phyloP scores from a whole-genome alignment of 2,329 filamentous ascomycete genomes.

The Tolypocladium sp. region DNA sequence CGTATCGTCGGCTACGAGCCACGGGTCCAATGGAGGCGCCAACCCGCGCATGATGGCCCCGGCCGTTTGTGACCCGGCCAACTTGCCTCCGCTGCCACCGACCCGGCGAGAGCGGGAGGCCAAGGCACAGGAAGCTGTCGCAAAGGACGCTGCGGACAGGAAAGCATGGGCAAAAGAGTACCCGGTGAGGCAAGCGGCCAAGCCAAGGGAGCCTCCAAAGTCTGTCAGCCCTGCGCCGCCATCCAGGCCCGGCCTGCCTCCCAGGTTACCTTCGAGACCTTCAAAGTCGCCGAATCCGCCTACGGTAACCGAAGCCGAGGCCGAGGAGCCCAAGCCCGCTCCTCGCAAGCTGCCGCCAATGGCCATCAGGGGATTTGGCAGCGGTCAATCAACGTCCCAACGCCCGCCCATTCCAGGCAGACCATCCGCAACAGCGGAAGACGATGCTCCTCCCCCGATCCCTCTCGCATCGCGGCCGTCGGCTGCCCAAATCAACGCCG shows the following conservation, averaged over 20 bases:
- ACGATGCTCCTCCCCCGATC: slow-evolving; percentile 39
- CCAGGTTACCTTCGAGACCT: slow-evolving; percentile 41
- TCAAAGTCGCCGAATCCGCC: slow-evolving; percentile 17
- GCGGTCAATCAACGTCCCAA: slow-evolving; percentile 1
- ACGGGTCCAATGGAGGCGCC: slow-evolving; percentile 30
- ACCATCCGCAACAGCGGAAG: slow-evolving; percentile 1
- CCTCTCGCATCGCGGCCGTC: slow-evolving; percentile 44
- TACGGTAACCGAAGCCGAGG: not conserved
- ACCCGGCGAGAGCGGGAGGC: slow-evolving; percentile 44
- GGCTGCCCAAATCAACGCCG: slow-evolving; percentile 39
- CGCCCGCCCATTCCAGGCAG: slow-evolving; percentile 3
- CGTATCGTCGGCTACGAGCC: slow-evolving; percentile 38
- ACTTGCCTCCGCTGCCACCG: slow-evolving; percentile 48
- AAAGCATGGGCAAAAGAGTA: slow-evolving; percentile 3
- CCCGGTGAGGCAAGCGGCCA: slow-evolving; percentile 4
- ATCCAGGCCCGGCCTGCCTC: slow-evolving; percentile 33
- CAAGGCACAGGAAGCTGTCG: slow-evolving; percentile 20
- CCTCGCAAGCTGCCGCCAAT: slow-evolving; percentile 4
- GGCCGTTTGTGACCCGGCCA: slow-evolving; percentile 45
- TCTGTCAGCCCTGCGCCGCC: slow-evolving; percentile 19
- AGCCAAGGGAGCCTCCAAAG: slow-evolving; percentile 3
- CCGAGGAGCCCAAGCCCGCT: slow-evolving; percentile 1
- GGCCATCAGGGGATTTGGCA: slow-evolving; percentile 14
- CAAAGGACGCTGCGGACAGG: slow-evolving; percentile 1
- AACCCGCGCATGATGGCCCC: slow-evolving; percentile 39